These are phyloP conservation scores for Chalaropsis ovoidea DNA, from an alignment of 2,329 filamentous ascomycete genomes.

Conservation along the genomic window DNA sequence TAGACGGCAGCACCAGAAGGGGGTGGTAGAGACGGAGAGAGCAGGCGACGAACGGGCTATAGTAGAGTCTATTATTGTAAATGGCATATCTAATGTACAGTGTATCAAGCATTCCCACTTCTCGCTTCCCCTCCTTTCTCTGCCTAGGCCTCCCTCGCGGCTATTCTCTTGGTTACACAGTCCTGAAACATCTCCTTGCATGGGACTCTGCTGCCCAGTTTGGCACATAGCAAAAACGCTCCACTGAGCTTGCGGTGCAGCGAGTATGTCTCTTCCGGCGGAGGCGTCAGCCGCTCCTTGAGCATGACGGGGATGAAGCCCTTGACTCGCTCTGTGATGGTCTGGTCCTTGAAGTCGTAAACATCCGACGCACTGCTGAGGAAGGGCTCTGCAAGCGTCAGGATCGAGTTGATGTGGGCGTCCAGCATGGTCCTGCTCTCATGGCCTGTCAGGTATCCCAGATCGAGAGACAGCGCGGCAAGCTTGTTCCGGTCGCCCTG, in stretches of 20 bases:
- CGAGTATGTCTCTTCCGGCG: conserved; percentile 95
- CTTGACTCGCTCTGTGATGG: conserved; percentile 88
- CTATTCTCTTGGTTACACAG: conserved; percentile 18
- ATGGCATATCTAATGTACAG: conserved; percentile 12
- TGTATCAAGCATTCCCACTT: not conserved
- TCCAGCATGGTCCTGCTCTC: conserved; percentile 80
- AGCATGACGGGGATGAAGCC: conserved; percentile 88
- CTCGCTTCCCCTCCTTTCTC: not conserved
- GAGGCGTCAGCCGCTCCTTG: conserved; percentile 73
- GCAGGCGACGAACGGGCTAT: not conserved
- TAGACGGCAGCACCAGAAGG: conserved; percentile 24
- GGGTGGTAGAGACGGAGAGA: conserved; percentile 2
- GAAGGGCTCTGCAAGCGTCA: conserved; percentile 90
- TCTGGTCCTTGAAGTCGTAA: conserved; percentile 90
- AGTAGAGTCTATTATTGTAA: not conserved
- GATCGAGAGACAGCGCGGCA: conserved; percentile 56
- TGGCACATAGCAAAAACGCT: conserved; percentile 84
- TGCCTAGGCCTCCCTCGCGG: not conserved
- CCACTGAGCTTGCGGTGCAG: conserved; percentile 91
- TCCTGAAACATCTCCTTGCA: conserved; percentile 71
- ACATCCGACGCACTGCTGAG: conserved; percentile 61
- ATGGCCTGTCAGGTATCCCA: conserved; percentile 86
- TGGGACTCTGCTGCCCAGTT: conserved; percentile 68
- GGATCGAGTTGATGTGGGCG: conserved; percentile 76
- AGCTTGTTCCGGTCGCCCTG: conserved; percentile 55